phyloP scores from a whole-genome alignment of 1,139 yeast genomes.

The Suhomyces wounanorum region DNA sequence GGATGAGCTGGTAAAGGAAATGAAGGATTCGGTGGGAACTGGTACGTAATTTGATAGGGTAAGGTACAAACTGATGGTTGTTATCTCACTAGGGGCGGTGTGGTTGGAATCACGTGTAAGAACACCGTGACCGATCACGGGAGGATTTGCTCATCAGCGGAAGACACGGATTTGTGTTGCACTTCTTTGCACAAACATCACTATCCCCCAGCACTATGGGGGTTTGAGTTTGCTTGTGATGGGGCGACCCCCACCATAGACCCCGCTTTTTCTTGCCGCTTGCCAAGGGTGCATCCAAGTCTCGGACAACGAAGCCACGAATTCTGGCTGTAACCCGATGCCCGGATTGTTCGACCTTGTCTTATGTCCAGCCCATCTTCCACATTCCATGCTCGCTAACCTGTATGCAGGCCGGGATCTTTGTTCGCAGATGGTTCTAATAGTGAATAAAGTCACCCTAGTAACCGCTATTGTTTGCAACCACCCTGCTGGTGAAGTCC shows the following conservation, averaged over 20 bases:
- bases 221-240: background rate
- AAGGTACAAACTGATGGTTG: background rate
- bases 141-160: background rate
- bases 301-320: background rate
- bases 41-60: background rate
- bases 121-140: background rate
- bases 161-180: background rate
- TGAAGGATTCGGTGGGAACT: background rate
- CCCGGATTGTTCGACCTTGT: background rate
- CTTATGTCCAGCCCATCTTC: background rate
- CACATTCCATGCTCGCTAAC: background rate
- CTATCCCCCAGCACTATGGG: background rate
- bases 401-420: background rate
- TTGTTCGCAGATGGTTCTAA: background rate
- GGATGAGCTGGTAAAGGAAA: background rate
- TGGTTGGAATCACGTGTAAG: background rate
- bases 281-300: background rate
- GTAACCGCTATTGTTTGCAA: background rate
- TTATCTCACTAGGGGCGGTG: background rate
- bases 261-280: background rate
- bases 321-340: background rate
- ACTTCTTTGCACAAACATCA: background rate
- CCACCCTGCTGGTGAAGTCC: background rate
- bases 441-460: background rate
- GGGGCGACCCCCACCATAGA: background rate